These are phyloP conservation scores for Trebouxiophyceae sp. DNA, from an alignment of 163 green algal species.

Conservation along the genomic window DNA sequence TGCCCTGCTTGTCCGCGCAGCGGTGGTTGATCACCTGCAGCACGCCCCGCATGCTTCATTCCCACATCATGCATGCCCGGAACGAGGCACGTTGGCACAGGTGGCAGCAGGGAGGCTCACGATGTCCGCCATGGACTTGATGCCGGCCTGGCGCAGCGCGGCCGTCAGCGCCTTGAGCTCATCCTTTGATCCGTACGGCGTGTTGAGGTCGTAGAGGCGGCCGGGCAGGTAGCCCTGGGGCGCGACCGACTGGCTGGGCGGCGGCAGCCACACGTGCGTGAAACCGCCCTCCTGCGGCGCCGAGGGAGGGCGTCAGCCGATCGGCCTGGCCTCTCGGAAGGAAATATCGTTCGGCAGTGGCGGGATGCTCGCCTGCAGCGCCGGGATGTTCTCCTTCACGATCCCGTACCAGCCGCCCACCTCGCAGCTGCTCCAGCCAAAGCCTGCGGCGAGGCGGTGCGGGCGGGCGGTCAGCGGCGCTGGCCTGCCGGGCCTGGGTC, in stretches of 20 bases:
- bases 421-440: constrained; percentile 44
- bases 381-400: constrained; percentile 32
- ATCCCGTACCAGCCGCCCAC: constrained; percentile 29
- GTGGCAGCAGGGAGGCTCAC: background rate
- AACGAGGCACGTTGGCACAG: no score
- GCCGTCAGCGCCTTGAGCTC: constrained; percentile 39
- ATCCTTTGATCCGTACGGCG: constrained; percentile 64
- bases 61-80: no score
- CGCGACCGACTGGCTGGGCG: constrained; percentile 62
- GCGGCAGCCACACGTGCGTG: constrained; percentile 72
- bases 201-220: constrained; percentile 83
- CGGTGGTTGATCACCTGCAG: constrained; percentile 77
- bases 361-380: constrained; percentile 23
- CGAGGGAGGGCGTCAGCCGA: no score
- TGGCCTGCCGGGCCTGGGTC: no score
- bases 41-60: background rate
- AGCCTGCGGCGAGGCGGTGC: no score
- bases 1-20: constrained; percentile 50
- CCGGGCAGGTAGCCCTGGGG: constrained; percentile 75
- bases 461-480: no score
- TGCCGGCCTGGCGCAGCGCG: constrained; percentile 19
- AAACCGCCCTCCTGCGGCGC: constrained; percentile 39
- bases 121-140: constrained; percentile 60
- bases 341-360: no score
- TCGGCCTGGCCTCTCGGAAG: no score